Percentiles rank a stretch among this genome's conserved stretches.
Evolutionary conservation across 2,329 filamentous ascomycete genomes (phyloP).

Genomic region (Graphium sp.): DNA sequence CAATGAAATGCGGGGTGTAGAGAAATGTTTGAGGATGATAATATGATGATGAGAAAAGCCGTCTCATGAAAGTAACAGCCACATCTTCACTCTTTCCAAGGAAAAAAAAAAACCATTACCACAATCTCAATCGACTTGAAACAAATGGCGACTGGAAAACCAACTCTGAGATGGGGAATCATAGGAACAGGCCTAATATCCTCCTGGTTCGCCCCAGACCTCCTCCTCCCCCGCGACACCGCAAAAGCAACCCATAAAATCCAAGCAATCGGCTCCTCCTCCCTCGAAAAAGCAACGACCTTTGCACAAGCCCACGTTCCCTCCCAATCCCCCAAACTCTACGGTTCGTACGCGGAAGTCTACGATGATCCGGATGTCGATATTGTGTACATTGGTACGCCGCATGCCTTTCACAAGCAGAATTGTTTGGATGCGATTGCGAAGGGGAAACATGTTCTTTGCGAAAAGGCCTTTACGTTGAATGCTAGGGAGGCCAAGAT

Average conservation of each 20-base stretch:
- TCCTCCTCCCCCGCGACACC: constrained; percentile 16
- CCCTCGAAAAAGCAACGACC: constrained; percentile 13
- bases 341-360: constrained; percentile 13
- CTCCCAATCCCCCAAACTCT: constrained; percentile 2
- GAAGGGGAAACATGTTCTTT: constrained; percentile 18
- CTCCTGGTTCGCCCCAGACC: constrained; percentile 19
- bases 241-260: constrained; percentile 20
- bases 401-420: constrained; percentile 16
- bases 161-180: constrained; percentile 4
- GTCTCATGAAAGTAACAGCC: no score
- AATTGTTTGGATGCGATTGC: constrained; percentile 15
- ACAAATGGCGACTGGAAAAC: no score
- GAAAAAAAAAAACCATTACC: no score
- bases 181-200: constrained; percentile 3
- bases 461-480: constrained; percentile 18
- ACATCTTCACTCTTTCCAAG: no score
- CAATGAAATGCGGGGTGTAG: no score
- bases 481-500: constrained; percentile 12
- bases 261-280: constrained; percentile 22
- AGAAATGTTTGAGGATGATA: no score
- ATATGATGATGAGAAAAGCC: no score
- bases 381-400: constrained; percentile 17
- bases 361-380: constrained; percentile 15
- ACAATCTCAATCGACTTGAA: no score
- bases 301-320: neutral